Evolutionary conservation across 495 filamentous ascomycete genomes (phyloP), one percentile per base, ranked within the genome.

Genomic region (Penicillium subrubescens): DNA sequence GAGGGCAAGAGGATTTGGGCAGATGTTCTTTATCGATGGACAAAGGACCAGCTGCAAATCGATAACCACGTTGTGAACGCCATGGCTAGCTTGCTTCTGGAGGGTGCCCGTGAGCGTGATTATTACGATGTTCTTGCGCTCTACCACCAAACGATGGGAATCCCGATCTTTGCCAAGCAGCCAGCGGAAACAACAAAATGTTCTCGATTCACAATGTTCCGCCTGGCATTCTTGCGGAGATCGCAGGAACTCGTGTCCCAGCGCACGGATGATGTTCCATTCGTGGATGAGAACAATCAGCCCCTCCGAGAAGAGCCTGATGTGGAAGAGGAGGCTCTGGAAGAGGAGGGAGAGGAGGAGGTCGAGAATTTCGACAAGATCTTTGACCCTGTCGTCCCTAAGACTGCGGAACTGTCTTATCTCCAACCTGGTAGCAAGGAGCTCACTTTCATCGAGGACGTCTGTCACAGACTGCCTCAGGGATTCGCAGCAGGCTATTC

Each of bases 21-120:
- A n/a, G 92, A 95, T 67, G 79, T 96, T 27, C 74, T 90, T 12
- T 75, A 80, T 21, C 86, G 87, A 54, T 97, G 94, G 94, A 80
- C 77, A 37, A 79, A 82, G 31, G 91, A 88, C 14, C 80, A 87
- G 50, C 60, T 97, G 14, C 64, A 80, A 57, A 77, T 97, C 29
- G 92, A 96, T 68, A 90, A 92, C 65, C 75, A 83, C 44, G 76
- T 97, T 3, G 88, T 93, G 10, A 85, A 83, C 61, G 80, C 91
- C 6, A 94, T 97, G 90, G 92, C 89, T 12, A 79, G 86, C 23
- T 62, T 97, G 3, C 80, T 97, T 8, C 71, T 91, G 21, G 77
- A 86, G 27, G 84, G 88, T 10, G 73, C 75, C 19, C 81, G 83
- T 27, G 79, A 84, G 41, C 81, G 84, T 33, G 87, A 92, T 67